These are phyloP conservation scores for Diplodia sapinea DNA, from an alignment of 2,329 filamentous ascomycete species.

Conservation along the genomic window DNA sequence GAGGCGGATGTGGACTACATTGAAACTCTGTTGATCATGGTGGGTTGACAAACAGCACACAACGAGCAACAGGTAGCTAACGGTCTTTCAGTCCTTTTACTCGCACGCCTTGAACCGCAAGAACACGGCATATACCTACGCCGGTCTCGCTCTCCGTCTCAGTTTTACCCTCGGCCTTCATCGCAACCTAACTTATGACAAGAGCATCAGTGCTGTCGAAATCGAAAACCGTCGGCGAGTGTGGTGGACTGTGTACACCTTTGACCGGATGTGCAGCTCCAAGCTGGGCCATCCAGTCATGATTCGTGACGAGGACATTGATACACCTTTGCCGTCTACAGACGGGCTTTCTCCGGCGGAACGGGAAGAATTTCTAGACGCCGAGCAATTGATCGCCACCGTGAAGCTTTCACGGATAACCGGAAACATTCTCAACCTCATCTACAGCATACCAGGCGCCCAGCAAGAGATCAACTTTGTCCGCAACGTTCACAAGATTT, in stretches of 20 bases:
- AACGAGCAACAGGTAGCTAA: conserved; percentile 10
- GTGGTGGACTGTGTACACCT: conserved; percentile 46
- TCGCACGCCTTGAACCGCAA: conserved; percentile 35
- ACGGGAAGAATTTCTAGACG: conserved; percentile 47
- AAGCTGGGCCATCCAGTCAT: conserved; percentile 57
- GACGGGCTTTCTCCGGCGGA: conserved; percentile 42
- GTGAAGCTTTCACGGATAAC: conserved; percentile 48
- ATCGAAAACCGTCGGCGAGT: conserved; percentile 35
- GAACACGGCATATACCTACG: conserved; percentile 36
- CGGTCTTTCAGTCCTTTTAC: conserved; percentile 34
- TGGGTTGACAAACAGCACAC: conserved; percentile 9
- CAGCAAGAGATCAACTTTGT: conserved; percentile 37
- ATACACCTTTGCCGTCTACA: conserved; percentile 47
- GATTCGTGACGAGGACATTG: conserved; percentile 57
- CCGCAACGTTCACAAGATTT: conserved; percentile 49
- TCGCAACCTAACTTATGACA: conserved; percentile 32
- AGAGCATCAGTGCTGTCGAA: conserved; percentile 30
- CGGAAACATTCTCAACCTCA: conserved; percentile 43
- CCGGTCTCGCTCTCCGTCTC: conserved; percentile 33
- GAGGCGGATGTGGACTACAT: conserved; percentile 35
- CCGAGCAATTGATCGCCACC: conserved; percentile 47
- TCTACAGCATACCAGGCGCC: conserved; percentile 36
- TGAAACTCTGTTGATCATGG: conserved; percentile 36
- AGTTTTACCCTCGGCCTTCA: conserved; percentile 33
- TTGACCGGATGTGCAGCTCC: conserved; percentile 57